phyloP scores from a whole-genome alignment of 2,329 filamentous ascomycete species.

The Fonsecaea multimorphosa region DNA sequence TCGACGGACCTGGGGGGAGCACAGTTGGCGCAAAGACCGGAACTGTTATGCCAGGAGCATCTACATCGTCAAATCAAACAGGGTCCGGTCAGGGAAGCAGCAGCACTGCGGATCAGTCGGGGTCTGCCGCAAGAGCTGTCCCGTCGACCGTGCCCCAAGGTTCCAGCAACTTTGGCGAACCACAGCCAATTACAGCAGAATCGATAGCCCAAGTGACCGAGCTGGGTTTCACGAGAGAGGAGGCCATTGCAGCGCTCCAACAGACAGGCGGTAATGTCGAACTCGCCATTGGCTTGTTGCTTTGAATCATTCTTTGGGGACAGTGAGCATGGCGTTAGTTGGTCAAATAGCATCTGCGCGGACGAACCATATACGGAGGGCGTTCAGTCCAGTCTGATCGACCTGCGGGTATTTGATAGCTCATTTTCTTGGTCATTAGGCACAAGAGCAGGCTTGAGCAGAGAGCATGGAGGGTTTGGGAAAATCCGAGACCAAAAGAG shows the following conservation, averaged over 20 bases:
- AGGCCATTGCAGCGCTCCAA: conserved; percentile 80
- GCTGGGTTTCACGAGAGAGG: conserved; percentile 76
- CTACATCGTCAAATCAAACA: conserved; percentile 9
- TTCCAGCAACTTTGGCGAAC: conserved; percentile 32
- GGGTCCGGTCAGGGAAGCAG: conserved; percentile 18
- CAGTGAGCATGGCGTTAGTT: conserved; percentile 8
- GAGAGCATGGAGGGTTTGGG: background rate
- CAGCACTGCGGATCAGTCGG: conserved; percentile 26
- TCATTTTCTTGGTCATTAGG: background rate
- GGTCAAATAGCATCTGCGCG: background rate
- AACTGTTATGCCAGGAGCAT: conserved; percentile 52
- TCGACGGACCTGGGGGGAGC: conserved; percentile 85
- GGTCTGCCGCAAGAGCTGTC: conserved; percentile 7
- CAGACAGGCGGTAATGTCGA: conserved; percentile 87
- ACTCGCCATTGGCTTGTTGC: conserved; percentile 78
- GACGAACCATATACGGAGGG: background rate
- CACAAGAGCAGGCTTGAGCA: background rate
- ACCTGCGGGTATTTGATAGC: background rate
- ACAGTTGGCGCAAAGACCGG: conserved; percentile 84
- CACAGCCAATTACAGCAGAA: conserved; percentile 61
- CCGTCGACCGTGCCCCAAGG: conserved; percentile 32
- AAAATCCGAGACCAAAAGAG: background rate
- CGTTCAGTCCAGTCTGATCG: background rate
- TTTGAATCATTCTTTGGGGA: conserved; percentile 13
- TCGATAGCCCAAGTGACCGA: conserved; percentile 76